Evolutionary conservation across 768 basidiomycete genomes (phyloP).

Genomic region (Nidularia pulvinata): DNA sequence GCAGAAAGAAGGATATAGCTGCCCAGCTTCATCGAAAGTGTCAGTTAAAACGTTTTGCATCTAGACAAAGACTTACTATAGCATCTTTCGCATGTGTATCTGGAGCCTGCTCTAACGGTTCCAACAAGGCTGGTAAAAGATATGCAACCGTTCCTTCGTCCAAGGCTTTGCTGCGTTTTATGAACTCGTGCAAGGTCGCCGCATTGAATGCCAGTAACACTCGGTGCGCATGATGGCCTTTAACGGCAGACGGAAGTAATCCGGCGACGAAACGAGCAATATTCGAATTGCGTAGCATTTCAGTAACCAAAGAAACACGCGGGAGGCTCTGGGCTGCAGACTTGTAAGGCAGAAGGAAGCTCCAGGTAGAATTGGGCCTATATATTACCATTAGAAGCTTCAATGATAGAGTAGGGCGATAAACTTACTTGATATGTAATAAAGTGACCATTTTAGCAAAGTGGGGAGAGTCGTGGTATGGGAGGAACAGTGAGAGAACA

Average conservation of each 20-base stretch:
- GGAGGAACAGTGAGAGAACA: constrained; percentile 81
- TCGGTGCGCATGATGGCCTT: constrained; percentile 55
- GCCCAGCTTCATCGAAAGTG: constrained; percentile 47
- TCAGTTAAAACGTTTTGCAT: not conserved
- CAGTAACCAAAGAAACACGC: constrained; percentile 68
- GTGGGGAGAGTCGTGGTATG: constrained; percentile 94
- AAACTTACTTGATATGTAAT: constrained; percentile 67
- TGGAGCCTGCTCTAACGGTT: constrained; percentile 45
- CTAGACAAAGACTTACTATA: constrained; percentile 37
- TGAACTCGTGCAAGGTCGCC: constrained; percentile 76
- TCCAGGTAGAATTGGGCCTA: constrained; percentile 64
- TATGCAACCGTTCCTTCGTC: constrained; percentile 70
- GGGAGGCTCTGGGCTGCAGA: constrained; percentile 76
- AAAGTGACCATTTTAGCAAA: constrained; percentile 94
- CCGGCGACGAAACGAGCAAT: constrained; percentile 71
- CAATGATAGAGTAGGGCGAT: not conserved
- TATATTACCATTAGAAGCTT: not conserved
- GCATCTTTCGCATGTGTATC: constrained; percentile 45
- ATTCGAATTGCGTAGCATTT: constrained; percentile 73
- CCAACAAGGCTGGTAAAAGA: constrained; percentile 62
- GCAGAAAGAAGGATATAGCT: constrained; percentile 73
- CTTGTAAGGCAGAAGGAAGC: constrained; percentile 75
- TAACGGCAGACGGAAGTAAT: constrained; percentile 61
- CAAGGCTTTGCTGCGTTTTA: constrained; percentile 54
- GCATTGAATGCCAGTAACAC: constrained; percentile 84